These are phyloP conservation scores for Xylaria sp. DNA, from an alignment of 495 filamentous ascomycete genomes.

Conservation along the genomic window DNA sequence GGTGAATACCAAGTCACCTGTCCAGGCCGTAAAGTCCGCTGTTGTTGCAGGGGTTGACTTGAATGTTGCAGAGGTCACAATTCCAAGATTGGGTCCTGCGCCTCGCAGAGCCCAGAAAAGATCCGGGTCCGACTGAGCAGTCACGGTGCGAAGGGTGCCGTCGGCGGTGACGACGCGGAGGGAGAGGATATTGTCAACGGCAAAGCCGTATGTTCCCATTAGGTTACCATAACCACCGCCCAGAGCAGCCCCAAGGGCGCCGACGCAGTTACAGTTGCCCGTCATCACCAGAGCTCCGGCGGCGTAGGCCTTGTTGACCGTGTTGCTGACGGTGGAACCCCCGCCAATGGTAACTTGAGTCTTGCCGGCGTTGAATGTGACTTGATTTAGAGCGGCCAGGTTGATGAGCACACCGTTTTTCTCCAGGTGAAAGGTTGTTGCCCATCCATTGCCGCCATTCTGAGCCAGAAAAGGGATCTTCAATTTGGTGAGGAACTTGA, in stretches of 20 bases:
- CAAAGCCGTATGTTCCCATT: conserved; percentile 55
- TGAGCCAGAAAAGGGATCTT: conserved; percentile 41
- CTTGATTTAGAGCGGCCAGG: conserved; percentile 28
- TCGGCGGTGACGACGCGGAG: conserved; percentile 54
- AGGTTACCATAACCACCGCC: conserved; percentile 60
- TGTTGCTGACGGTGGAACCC: conserved; percentile 32
- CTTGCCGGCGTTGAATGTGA: conserved; percentile 36
- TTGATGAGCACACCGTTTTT: conserved; percentile 37
- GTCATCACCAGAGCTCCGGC: conserved; percentile 38
- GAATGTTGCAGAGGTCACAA: conserved; percentile 38
- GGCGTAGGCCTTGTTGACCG: conserved; percentile 32
- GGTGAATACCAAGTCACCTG: conserved; percentile 4
- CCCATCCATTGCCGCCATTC: conserved; percentile 42
- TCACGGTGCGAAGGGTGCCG: conserved; percentile 40
- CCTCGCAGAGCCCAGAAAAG: conserved; percentile 48
- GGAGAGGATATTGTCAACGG: conserved; percentile 54
- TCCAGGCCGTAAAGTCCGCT: conserved; percentile 1
- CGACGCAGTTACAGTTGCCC: conserved; percentile 59
- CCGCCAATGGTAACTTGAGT: conserved; percentile 35
- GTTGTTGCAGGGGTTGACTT: not conserved
- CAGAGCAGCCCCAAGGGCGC: conserved; percentile 54
- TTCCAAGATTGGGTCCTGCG: conserved; percentile 54
- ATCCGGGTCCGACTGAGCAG: conserved; percentile 37
- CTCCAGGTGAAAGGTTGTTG: conserved; percentile 35
- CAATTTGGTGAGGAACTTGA: not conserved